Conservation (phyloP, 2,329 filamentous ascomycete species). For the Tolypocladium amazonense region DNA sequence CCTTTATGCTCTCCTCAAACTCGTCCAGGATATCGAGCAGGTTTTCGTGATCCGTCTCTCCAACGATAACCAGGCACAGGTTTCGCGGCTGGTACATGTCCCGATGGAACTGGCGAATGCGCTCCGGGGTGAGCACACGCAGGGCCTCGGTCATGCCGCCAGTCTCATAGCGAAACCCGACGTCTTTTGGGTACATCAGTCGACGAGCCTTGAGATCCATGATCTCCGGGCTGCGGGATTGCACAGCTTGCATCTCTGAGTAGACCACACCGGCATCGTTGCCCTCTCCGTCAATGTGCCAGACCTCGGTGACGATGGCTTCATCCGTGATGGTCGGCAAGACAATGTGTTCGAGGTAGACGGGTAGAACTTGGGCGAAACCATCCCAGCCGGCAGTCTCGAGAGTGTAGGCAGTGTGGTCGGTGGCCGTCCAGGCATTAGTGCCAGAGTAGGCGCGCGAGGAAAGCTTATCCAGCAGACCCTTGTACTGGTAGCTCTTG, state of each 20-base stretch:
- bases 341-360: conserved; percentile 92
- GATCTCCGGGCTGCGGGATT: conserved; percentile 73
- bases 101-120: conserved; percentile 88
- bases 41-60: conserved; percentile 75
- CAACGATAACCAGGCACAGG: conserved; percentile 81
- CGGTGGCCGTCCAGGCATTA: conserved; percentile 94
- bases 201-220: conserved; percentile 78
- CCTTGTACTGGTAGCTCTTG: conserved; percentile 87
- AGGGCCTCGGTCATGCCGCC: conserved; percentile 92
- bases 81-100: conserved; percentile 99
- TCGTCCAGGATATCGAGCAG: conserved; percentile 72
- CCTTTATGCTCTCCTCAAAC: conserved; percentile 79
- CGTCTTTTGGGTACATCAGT: conserved; percentile 74
- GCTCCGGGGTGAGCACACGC: conserved; percentile 72
- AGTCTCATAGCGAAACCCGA: conserved; percentile 96
- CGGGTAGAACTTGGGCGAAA: conserved; percentile 85
- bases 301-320: conserved; percentile 88
- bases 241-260: conserved; percentile 95
- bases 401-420: conserved; percentile 92
- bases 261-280: conserved; percentile 97
- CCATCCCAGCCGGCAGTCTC: conserved; percentile 96
- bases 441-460: conserved; percentile 88
- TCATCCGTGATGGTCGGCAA: conserved; percentile 87
- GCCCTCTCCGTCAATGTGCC: conserved; percentile 86
- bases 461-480: conserved; percentile 85